Evolutionary conservation across 345 rosid genomes (phyloP).

Genomic region (Pugionium dolabratum): DNA sequence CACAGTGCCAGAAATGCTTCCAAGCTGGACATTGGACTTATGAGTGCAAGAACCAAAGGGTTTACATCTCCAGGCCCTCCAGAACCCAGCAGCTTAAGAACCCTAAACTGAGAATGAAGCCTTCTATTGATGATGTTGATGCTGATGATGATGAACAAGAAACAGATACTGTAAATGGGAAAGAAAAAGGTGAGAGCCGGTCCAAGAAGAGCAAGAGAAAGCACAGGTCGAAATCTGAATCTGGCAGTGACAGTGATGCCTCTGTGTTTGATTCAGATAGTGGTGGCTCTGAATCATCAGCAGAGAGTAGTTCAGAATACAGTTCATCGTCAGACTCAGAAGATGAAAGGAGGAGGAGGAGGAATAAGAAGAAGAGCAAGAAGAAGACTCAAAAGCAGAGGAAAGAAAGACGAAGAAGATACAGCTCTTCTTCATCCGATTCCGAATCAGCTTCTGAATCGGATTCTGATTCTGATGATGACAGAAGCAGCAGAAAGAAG

Average conservation of each 20-base stretch:
- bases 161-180: conserved; percentile 25
- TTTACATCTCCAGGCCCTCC: conserved; percentile 86
- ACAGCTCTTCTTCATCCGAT: conserved; percentile 68
- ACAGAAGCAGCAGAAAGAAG: conserved; percentile 57
- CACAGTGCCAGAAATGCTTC: conserved; percentile 91
- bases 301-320: conserved; percentile 60
- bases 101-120: conserved; percentile 72
- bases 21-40: conserved; percentile 94
- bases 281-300: conserved; percentile 60
- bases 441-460: conserved; percentile 55
- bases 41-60: conserved; percentile 92
- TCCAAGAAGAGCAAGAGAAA: conserved; percentile 88
- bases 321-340: conserved; percentile 80
- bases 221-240: conserved; percentile 61
- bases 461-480: conserved; percentile 74
- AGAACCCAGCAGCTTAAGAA: conserved; percentile 95
- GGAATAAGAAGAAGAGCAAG: conserved; percentile 73
- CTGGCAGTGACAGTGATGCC: conserved; percentile 81
- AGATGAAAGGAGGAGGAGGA: conserved; percentile 64
- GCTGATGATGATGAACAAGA: conserved; percentile 42
- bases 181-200: conserved; percentile 46
- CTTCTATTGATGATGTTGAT: conserved; percentile 43
- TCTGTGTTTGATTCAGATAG: conserved; percentile 77
- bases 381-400: conserved; percentile 51
- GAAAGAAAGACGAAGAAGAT: conserved; percentile 53